phyloP scores from a whole-genome alignment of 2,329 filamentous ascomycete genomes.

The Coniochaeta hoffmannii region DNA sequence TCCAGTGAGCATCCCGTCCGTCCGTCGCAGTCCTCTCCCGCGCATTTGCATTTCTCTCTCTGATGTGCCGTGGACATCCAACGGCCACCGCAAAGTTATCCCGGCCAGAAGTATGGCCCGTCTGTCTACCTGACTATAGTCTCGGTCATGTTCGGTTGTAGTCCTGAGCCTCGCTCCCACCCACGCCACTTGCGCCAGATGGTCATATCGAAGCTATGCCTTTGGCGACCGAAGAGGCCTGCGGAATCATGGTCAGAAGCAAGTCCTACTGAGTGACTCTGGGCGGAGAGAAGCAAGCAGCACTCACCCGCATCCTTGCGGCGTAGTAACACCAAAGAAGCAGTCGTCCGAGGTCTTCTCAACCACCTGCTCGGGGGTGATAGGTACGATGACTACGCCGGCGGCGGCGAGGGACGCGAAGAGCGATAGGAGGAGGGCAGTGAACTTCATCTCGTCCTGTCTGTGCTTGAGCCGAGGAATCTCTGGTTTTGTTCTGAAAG shows the following conservation, averaged over 20 bases:
- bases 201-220: no score
- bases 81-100: no score
- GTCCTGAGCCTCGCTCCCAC: no score
- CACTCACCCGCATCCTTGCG: conserved; percentile 49
- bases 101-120: no score
- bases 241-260: background rate
- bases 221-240: background rate
- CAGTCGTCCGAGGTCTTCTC: conserved; percentile 40
- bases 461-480: conserved; percentile 17
- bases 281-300: background rate
- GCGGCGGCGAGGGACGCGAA: conserved; percentile 40
- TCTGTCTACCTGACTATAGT: no score
- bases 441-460: conserved; percentile 38
- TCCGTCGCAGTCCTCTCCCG: no score
- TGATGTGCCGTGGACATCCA: no score
- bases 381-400: conserved; percentile 48
- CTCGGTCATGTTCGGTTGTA: no score
- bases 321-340: conserved; percentile 48
- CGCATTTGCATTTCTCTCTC: no score
- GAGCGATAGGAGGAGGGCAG: conserved; percentile 31
- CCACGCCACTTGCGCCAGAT: no score
- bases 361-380: conserved; percentile 44
- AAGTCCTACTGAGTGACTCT: background rate
- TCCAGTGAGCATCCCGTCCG: no score
- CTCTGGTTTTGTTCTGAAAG: background rate